A percentile compares a stretch with the other conserved stretches of the same genome.
Conservation (phyloP, 768 basidiomycete genomes). For the Trametes coccinea region DNA sequence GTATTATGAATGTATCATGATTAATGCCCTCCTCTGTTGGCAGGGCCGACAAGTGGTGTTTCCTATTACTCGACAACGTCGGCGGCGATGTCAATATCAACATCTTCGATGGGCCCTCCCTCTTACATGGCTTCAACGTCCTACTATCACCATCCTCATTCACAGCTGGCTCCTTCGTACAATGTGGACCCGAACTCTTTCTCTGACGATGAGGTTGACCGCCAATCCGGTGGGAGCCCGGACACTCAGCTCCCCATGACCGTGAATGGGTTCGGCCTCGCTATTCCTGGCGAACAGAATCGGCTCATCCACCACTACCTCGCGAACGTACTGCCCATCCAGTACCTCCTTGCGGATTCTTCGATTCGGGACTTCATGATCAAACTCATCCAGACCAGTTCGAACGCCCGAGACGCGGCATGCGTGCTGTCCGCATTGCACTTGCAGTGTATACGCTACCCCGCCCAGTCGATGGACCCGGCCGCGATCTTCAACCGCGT, state of each 20-base stretch:
- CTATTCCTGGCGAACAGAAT: conserved; percentile 29
- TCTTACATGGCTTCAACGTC: conserved; percentile 8
- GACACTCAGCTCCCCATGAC: conserved; percentile 22
- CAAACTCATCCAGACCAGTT: conserved; percentile 45
- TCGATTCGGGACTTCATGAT: conserved; percentile 49
- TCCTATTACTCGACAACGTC: conserved; percentile 11
- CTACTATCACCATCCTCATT: conserved; percentile 22
- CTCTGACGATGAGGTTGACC: conserved; percentile 22
- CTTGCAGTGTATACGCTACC: conserved; percentile 32
- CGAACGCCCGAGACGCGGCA: conserved; percentile 56
- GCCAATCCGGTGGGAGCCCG: conserved; percentile 12
- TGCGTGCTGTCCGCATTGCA: conserved; percentile 66
- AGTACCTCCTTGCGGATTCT: conserved; percentile 68
- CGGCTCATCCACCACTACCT: conserved; percentile 51
- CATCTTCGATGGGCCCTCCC: not conserved
- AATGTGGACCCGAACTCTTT: conserved; percentile 15
- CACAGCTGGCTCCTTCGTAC: conserved; percentile 25
- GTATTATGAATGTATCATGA: conserved; percentile 67
- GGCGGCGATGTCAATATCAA: conserved; percentile 3
- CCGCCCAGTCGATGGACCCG: conserved; percentile 16
- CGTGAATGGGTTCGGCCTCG: conserved; percentile 20
- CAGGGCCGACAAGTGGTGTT: conserved; percentile 41
- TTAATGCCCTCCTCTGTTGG: conserved; percentile 60
- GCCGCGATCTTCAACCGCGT: conserved; percentile 26
- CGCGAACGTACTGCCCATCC: conserved; percentile 59